Percentiles rank a stretch among this genome's conserved stretches.
Conservation (phyloP, 257 asterid species). For the Ehretia macrophylla region DNA sequence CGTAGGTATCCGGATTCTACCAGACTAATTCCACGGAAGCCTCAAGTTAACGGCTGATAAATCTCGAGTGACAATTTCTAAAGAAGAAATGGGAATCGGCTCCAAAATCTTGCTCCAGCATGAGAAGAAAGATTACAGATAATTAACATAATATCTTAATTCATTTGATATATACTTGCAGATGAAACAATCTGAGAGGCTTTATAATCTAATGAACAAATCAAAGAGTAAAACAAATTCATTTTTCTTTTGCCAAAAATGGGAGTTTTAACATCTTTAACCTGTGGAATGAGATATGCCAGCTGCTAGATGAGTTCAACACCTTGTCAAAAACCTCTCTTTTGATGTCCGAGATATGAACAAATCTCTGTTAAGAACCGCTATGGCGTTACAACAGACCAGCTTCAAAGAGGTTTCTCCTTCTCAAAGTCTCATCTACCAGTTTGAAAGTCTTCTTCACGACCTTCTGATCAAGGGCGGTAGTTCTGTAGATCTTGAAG, state of each 20-base stretch:
- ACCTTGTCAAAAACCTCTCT: constrained; percentile 14
- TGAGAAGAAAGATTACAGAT: neutral
- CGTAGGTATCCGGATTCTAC: too few relatives aligned
- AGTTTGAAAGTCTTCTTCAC: constrained; percentile 99
- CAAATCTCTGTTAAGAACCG: constrained; percentile 8
- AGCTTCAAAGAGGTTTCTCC: constrained; percentile 92
- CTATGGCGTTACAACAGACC: constrained; percentile 62
- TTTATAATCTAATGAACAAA: neutral
- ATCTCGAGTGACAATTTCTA: too few relatives aligned
- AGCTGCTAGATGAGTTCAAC: constrained; percentile 9
- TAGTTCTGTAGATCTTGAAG: constrained; percentile 91
- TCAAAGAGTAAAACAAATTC: neutral
- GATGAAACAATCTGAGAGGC: neutral
- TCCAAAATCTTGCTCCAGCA: neutral
- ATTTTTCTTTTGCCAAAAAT: neutral
- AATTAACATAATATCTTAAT: neutral
- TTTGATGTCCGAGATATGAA: constrained; percentile 19
- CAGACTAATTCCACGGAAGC: too few relatives aligned
- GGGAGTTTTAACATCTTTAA: neutral
- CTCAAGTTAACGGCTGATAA: too few relatives aligned
- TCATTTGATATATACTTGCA: neutral
- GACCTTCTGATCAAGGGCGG: constrained; percentile 94
- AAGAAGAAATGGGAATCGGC: neutral
- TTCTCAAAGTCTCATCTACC: constrained; percentile 92
- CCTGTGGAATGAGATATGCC: constrained; percentile 23